phyloP scores from a whole-genome alignment of 108 stramenopile species.

The Cyclotella atomus region DNA sequence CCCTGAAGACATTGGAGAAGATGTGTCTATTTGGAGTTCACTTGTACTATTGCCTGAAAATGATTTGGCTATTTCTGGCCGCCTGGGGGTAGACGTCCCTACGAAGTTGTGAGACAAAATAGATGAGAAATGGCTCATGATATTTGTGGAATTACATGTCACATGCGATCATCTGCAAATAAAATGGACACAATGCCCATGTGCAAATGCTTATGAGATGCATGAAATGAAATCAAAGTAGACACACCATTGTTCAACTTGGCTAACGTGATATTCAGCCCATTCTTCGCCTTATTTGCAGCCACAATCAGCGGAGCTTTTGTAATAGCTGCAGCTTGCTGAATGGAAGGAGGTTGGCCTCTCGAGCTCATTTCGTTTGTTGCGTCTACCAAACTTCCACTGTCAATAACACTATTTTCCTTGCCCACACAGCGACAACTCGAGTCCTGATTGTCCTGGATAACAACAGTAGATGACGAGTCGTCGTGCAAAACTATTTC shows the following conservation, averaged over 20 bases:
- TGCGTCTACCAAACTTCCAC: background rate
- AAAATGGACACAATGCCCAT: too few species aligned
- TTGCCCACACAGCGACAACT: background rate
- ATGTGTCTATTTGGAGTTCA: background rate
- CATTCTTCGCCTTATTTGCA: slow-evolving; percentile 9
- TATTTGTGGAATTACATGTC: background rate
- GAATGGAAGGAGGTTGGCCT: background rate
- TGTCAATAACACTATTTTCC: background rate
- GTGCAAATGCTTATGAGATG: too few species aligned
- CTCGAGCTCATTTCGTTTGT: background rate
- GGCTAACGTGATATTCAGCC: background rate
- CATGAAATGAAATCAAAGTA: too few species aligned
- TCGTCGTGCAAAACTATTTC: background rate
- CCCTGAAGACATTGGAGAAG: background rate
- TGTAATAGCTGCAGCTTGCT: slow-evolving; percentile 1
- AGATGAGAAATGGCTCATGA: background rate
- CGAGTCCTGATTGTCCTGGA: background rate
- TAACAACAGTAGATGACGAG: background rate
- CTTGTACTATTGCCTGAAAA: background rate
- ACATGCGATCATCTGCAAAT: background rate
- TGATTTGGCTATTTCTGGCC: background rate
- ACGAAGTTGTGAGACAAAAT: background rate
- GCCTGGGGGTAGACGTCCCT: background rate
- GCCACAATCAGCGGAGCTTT: slow-evolving; percentile 7
- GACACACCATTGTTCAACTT: slow-evolving; percentile 3